These are phyloP conservation scores for Thielaviopsis populi DNA, from an alignment of 2,329 filamentous ascomycete genomes.

Conservation along the genomic window DNA sequence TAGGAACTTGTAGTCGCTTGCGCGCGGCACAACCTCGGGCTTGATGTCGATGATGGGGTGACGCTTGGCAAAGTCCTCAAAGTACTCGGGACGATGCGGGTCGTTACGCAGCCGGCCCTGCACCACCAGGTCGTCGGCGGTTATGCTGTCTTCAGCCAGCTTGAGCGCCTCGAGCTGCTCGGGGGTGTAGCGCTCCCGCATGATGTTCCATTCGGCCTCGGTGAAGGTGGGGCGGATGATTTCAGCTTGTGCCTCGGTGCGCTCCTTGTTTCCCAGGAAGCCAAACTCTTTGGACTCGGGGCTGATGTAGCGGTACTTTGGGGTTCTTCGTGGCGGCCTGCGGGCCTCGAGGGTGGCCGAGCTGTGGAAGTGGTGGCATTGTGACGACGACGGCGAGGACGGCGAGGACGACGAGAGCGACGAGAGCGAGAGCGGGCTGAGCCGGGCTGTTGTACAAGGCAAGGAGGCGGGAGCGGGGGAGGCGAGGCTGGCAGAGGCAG, in stretches of 20 bases:
- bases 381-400: slow-evolving; percentile 17
- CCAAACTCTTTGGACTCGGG: slow-evolving; percentile 11
- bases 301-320: slow-evolving; percentile 12
- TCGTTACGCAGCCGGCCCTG: slow-evolving; percentile 61
- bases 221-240: slow-evolving; percentile 44
- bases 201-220: slow-evolving; percentile 44
- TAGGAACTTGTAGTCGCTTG: slow-evolving; percentile 43
- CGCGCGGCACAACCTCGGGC: slow-evolving; percentile 33
- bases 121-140: slow-evolving; percentile 55
- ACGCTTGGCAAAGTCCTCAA: slow-evolving; percentile 68
- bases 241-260: slow-evolving; percentile 1
- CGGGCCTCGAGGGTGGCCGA: slow-evolving; percentile 33
- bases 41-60: slow-evolving; percentile 65
- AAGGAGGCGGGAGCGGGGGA: slow-evolving; percentile 17
- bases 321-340: slow-evolving; percentile 21
- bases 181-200: slow-evolving; percentile 57
- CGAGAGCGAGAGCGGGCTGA: neutral
- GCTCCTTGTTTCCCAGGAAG: slow-evolving; percentile 2
- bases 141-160: slow-evolving; percentile 64
- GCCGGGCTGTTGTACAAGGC: neutral
- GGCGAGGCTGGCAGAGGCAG: slow-evolving; percentile 18
- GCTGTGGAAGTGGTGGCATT: slow-evolving; percentile 35
- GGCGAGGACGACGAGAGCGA: slow-evolving; percentile 18
- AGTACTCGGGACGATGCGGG: slow-evolving; percentile 55
- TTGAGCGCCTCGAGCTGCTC: slow-evolving; percentile 70